Evolutionary conservation across 2,329 filamentous ascomycete genomes (phyloP).

Genomic region (Cytospora leucostoma): DNA sequence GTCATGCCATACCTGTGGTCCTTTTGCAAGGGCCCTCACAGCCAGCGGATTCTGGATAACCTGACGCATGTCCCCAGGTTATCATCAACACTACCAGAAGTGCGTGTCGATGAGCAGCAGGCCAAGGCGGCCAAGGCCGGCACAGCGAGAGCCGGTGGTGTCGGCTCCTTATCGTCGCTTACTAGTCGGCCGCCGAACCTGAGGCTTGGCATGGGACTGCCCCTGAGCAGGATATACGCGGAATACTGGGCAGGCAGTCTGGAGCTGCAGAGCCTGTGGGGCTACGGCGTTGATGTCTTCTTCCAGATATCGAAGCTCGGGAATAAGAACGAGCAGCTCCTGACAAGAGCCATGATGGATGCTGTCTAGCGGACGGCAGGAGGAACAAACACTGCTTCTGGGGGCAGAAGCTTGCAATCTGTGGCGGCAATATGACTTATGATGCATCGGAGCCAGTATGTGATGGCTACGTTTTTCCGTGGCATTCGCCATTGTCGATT

Average conservation of each 20-base stretch:
- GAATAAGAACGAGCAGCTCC: conserved; percentile 96
- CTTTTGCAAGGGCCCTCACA: conserved; percentile 89
- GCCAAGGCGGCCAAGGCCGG: conserved; percentile 14
- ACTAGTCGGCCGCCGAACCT: conserved; percentile 83
- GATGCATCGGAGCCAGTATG: background rate
- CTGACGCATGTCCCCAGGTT: conserved; percentile 84
- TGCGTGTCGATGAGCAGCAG: conserved; percentile 52
- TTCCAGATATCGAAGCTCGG: conserved; percentile 94
- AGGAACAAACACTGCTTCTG: background rate
- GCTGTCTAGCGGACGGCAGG: conserved; percentile 54
- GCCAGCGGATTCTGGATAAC: conserved; percentile 77
- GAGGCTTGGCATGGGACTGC: conserved; percentile 87
- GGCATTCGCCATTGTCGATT: conserved; percentile 12
- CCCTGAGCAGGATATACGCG: conserved; percentile 90
- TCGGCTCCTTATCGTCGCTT: conserved; percentile 75
- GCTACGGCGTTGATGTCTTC: conserved; percentile 94
- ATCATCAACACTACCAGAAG: conserved; percentile 89
- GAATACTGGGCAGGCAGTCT: conserved; percentile 97
- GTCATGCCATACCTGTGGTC: conserved; percentile 92
- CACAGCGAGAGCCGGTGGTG: conserved; percentile 38
- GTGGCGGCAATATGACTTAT: background rate
- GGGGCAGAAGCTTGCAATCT: background rate
- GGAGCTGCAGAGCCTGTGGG: conserved; percentile 88
- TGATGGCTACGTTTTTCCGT: background rate
- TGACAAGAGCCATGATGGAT: conserved; percentile 74